These are phyloP conservation scores for Helianthus tuberosus DNA, from an alignment of 129 eudicot genomes.

Conservation along the genomic window DNA sequence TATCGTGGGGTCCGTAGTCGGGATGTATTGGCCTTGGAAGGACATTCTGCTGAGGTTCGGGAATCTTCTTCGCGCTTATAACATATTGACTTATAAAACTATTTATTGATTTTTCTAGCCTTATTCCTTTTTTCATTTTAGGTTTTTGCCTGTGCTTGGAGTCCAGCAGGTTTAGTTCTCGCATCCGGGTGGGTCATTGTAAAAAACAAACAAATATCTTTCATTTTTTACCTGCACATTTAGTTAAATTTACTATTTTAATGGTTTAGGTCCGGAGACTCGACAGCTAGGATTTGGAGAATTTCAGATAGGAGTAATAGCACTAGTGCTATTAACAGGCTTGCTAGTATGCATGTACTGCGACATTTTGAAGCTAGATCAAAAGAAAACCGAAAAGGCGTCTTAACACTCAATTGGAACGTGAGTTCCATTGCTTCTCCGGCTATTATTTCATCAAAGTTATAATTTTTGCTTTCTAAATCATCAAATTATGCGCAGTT, in stretches of 20 bases:
- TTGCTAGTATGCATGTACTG: slow-evolving; percentile 34
- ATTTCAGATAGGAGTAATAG: slow-evolving; percentile 30
- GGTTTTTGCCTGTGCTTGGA: slow-evolving; percentile 75
- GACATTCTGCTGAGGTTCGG: slow-evolving; percentile 66
- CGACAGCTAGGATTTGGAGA: slow-evolving; percentile 69
- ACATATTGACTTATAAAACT: slow-evolving; percentile 12
- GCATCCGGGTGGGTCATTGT: slow-evolving; percentile 60
- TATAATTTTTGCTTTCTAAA: neutral
- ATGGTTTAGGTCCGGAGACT: slow-evolving; percentile 55
- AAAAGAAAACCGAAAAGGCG: slow-evolving; percentile 37
- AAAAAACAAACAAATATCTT: neutral
- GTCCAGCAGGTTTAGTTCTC: slow-evolving; percentile 56
- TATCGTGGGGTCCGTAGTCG: slow-evolving; percentile 36
- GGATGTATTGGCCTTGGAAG: slow-evolving; percentile 52
- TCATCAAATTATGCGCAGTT: slow-evolving; percentile 36
- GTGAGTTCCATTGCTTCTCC: slow-evolving; percentile 42
- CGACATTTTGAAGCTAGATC: slow-evolving; percentile 43
- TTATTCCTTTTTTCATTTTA: slow-evolving; percentile 16
- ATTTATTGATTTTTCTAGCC: slow-evolving; percentile 1
- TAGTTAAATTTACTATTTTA: neutral
- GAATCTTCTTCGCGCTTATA: slow-evolving; percentile 2
- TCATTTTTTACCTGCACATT: neutral
- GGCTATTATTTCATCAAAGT: slow-evolving; percentile 2
- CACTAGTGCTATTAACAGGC: slow-evolving; percentile 18
- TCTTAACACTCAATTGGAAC: slow-evolving; percentile 64